Base-by-base conservation (phyloP, 805 yeast species). In the Starmerella gropengiesseri region DNA sequence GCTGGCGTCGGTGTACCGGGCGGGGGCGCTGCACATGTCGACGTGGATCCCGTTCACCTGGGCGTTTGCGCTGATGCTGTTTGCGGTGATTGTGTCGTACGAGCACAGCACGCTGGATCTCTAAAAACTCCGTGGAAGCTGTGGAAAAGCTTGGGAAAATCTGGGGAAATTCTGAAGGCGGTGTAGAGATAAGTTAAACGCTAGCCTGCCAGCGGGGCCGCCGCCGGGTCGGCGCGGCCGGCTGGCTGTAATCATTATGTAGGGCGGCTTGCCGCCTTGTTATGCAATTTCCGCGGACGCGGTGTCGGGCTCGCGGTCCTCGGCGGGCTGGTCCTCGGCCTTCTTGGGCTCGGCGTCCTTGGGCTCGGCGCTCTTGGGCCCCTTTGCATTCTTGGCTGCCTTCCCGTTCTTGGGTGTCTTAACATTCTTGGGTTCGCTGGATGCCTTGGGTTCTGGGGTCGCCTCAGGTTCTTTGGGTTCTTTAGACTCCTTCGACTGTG, bases 11-110 rank as follows among this genome's bases (percentile, higher is more conserved):
- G 71, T 86, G 7, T 87, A 87, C 62, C 67, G 71, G 42, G 77
- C 94, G 0, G 94, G 94, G 0, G 69, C 80, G 19, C 75, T 89
- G 54, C 73, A 81, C 18, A 83, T 91, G 93, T 79, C 93, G 11
- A 83, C 96, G 0, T 89, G 98, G 98, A 75, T 89, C 7, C 97
- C 98, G 0, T 70, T 89, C 51, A 72, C 81, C 43, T 83, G 87
- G 75, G 93, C 77, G 0, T 60, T 81, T 2, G 71, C 81, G 4
- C 77, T 76, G 52, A 68, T 82, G 5, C 56, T 85, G 32, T 81
- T 73, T 59, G 75, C 81, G 56, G 69, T 84, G 27, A 66, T 79
- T 26, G 71, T 78, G 7, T 71, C 82, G 5, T 84, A 81, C 57
- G 74, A 81, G 44, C 68, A 75, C 46, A 71, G 72, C 34, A 60